Evolutionary conservation across 768 basidiomycete genomes (phyloP).

Genomic region (Tylopilus vinaceipallidus): DNA sequence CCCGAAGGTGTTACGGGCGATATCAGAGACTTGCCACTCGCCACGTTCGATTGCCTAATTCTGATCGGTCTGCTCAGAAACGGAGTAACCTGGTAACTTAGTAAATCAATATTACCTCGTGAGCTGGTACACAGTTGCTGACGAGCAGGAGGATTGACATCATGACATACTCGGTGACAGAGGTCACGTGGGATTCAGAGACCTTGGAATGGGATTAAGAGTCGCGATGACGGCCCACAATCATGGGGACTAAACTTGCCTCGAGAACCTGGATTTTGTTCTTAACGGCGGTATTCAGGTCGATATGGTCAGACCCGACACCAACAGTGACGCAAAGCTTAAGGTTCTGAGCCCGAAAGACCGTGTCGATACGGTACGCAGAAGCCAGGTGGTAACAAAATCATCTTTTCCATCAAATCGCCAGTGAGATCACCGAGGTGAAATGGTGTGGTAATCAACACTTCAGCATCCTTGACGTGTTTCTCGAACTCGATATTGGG

Average conservation of each 20-base stretch:
- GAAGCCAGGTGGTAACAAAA: neutral
- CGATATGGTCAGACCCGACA: slow-evolving; percentile 90
- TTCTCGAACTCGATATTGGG: slow-evolving; percentile 77
- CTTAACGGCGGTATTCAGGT: slow-evolving; percentile 85
- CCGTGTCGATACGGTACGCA: no score
- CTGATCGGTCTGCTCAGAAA: no score
- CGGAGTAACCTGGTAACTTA: neutral
- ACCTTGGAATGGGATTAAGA: no score
- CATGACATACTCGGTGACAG: slow-evolving; percentile 83
- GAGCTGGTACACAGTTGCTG: slow-evolving; percentile 85
- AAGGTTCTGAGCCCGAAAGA: slow-evolving; percentile 89
- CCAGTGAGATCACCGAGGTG: slow-evolving; percentile 79
- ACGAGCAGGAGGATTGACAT: slow-evolving; percentile 91
- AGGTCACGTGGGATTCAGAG: slow-evolving; percentile 89
- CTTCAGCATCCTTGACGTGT: slow-evolving; percentile 74
- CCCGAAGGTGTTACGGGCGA: slow-evolving; percentile 84
- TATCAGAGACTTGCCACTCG: slow-evolving; percentile 83
- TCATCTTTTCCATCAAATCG: slow-evolving; percentile 63
- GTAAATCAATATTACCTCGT: slow-evolving; percentile 53
- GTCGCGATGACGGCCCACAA: no score
- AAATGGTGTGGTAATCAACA: slow-evolving; percentile 81
- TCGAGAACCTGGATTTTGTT: slow-evolving; percentile 78
- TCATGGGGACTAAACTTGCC: no score
- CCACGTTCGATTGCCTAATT: slow-evolving; percentile 84
- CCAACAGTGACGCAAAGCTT: slow-evolving; percentile 92